These are phyloP conservation scores for Gossypium aridum DNA, from an alignment of 441 rosid species.

Conservation along the genomic window DNA sequence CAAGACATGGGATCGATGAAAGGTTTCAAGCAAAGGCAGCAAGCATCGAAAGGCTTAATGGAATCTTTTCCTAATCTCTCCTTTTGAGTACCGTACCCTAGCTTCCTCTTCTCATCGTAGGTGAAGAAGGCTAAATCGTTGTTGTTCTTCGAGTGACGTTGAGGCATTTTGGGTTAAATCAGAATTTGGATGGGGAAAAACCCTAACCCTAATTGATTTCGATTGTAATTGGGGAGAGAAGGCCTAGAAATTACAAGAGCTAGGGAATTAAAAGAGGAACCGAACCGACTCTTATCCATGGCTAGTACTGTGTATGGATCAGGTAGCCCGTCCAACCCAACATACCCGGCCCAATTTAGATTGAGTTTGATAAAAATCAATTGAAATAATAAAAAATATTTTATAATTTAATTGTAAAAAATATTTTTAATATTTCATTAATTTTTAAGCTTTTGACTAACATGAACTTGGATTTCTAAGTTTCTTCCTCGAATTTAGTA, in stretches of 20 bases:
- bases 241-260: background rate
- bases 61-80: constrained; percentile 90
- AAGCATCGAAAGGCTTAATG: constrained; percentile 81
- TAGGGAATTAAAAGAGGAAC: too few species aligned
- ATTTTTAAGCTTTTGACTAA: too few species aligned
- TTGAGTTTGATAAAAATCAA: too few species aligned
- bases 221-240: background rate
- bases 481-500: background rate
- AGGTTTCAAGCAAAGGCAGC: constrained; percentile 82
- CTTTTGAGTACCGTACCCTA: constrained; percentile 83
- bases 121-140: constrained; percentile 89
- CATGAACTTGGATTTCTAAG: background rate
- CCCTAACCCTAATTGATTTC: background rate
- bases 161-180: constrained; percentile 48
- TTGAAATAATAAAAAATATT: too few species aligned
- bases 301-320: too few species aligned
- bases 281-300: too few species aligned
- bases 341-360: too few species aligned
- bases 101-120: constrained; percentile 83
- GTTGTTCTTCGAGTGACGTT: constrained; percentile 89
- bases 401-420: too few species aligned
- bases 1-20: constrained; percentile 79
- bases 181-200: background rate
- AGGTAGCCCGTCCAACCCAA: too few species aligned
- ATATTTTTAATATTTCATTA: too few species aligned